Base-by-base conservation (phyloP, 192 early-diverging fungal species). In the Radiomyces spectabilis region DNA sequence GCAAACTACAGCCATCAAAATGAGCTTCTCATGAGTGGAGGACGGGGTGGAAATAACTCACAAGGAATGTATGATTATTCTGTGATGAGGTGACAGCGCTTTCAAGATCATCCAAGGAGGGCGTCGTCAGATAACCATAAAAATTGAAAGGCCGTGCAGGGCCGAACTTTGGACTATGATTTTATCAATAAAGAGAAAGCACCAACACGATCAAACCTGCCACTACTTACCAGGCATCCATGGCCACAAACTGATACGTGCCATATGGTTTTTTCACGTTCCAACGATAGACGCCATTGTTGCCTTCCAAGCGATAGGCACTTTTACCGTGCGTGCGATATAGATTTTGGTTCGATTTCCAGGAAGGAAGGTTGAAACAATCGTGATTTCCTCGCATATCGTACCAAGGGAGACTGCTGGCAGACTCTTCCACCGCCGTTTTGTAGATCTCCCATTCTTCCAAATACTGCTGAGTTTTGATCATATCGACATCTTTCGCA, bases 341-440 rank as follows among this genome's bases (percentile, higher is more conserved):
- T 53, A 77, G 69, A 66, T 93, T 91, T 30, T 73, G 62, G 1
- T 63, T 44, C 21, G 79, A 76, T 19, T 75, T 46, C 62, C 76
- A 88, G 8, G 61, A 59, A 15, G 79, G 77, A 2, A 93, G 75
- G 53, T 93, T 80, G 64, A 92, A 96, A 57, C 91, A 93, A 52
- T 96, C 94, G 68, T 96, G 94, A 60, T 96, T 95, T 3, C 94
- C 94, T n/a, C 94, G 75, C 54, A 88, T 74, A 68, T 96, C 94
- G 59, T 82, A 85, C 74, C 83, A 92, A 5, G 66, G 58, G 13
- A 77, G 79, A 53, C 73, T 71, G 41, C 81, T 66, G 19, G 76
- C 69, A 6, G 34, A 21, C 16, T 62, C 61, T 4, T 84, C 69
- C 10, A 96, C 66, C 1, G 85, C 74, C 0, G 51, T 59, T 18